Conservation (phyloP, 2,329 filamentous ascomycete genomes). For the Aspergillus intermedius region DNA sequence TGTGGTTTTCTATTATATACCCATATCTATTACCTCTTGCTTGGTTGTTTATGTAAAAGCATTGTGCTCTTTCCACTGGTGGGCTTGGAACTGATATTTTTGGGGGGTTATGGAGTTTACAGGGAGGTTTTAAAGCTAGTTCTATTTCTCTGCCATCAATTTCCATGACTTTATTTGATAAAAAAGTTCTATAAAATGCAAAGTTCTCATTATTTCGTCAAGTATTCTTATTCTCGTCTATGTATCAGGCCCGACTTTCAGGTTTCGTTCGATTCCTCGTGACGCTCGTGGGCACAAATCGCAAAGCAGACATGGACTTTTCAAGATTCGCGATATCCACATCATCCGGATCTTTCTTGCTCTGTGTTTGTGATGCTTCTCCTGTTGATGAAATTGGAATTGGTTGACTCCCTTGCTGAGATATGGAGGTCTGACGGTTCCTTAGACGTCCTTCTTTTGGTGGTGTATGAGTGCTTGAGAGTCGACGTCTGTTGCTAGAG, state of each 20-base stretch:
- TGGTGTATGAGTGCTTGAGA: conserved; percentile 22
- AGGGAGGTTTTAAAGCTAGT: no score
- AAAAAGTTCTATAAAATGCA: not conserved
- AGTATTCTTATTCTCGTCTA: conserved; percentile 3
- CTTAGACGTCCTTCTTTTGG: conserved; percentile 29
- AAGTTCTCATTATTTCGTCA: conserved; percentile 1
- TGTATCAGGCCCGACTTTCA: conserved; percentile 9
- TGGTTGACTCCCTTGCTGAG: conserved; percentile 1
- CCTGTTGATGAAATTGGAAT: not conserved
- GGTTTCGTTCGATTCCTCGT: conserved; percentile 21
- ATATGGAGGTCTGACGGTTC: conserved; percentile 22
- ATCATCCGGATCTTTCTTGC: conserved; percentile 9
- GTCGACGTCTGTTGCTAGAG: conserved; percentile 29
- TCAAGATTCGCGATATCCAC: conserved; percentile 34
- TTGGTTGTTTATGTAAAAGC: conserved; percentile 3
- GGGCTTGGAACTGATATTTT: not conserved
- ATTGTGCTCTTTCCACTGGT: not conserved
- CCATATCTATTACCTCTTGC: conserved; percentile 2
- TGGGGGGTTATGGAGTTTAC: no score
- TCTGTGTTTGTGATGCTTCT: not conserved
- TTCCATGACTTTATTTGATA: conserved; percentile 2
- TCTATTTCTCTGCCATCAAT: no score
- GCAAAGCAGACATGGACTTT: conserved; percentile 39
- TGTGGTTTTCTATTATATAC: conserved; percentile 14
- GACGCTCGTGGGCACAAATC: conserved; percentile 40